Evolutionary conservation across 257 asterid species (phyloP).

Genomic region (Rubia yunnanensis): DNA sequence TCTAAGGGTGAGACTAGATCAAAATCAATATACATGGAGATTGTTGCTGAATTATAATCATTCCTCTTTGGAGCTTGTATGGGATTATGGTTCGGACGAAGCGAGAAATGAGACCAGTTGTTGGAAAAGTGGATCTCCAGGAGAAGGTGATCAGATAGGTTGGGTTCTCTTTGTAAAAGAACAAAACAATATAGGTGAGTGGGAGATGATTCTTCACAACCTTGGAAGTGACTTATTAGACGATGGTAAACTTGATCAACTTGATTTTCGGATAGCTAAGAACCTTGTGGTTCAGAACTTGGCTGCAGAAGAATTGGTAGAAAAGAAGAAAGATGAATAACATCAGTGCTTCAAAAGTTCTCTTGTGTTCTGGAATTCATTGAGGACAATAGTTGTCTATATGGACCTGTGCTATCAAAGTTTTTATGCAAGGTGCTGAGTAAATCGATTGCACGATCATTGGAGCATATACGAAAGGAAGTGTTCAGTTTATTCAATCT

Average conservation of each 20-base stretch:
- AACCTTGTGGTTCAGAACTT: not conserved
- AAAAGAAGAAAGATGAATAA: not conserved
- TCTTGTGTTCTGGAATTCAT: not conserved
- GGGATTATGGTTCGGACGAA: no score
- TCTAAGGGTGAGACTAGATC: no score
- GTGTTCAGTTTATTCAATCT: no score
- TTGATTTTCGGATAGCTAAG: no score
- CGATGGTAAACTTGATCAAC: not conserved
- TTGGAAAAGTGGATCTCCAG: no score
- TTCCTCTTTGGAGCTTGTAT: no score
- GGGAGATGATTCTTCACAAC: conserved; percentile 2
- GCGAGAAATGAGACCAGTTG: no score
- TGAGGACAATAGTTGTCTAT: not conserved
- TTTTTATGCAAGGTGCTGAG: not conserved
- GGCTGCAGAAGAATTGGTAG: conserved; percentile 8
- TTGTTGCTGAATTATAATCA: no score
- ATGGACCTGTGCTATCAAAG: not conserved
- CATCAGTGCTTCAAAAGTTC: not conserved
- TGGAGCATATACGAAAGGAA: not conserved
- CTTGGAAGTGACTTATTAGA: conserved; percentile 3
- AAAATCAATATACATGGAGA: no score
- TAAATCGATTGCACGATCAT: not conserved
- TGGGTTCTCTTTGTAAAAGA: conserved; percentile 20
- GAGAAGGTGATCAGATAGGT: no score
- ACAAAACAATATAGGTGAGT: not conserved